phyloP scores from a whole-genome alignment of 2,329 filamentous ascomycete genomes.

The Apiospora pterosperma region DNA sequence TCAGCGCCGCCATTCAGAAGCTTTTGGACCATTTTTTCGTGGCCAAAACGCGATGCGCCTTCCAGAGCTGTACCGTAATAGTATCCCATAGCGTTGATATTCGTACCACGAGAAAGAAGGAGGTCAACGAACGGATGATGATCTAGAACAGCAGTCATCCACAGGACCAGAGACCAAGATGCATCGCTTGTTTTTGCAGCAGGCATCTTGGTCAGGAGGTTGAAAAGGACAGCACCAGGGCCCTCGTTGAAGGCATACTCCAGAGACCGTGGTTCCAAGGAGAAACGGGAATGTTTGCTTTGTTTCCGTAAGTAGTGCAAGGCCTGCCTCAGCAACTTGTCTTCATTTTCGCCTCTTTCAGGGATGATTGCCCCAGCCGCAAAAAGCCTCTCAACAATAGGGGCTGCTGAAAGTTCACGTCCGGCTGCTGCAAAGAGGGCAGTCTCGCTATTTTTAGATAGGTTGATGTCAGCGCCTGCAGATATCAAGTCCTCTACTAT shows the following conservation, averaged over 20 bases:
- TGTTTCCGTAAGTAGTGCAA: too few species aligned
- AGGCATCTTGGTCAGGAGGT: background rate
- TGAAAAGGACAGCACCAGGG: background rate
- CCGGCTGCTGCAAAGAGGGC: background rate
- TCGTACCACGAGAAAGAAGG: background rate
- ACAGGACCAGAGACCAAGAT: background rate
- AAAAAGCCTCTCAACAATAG: background rate
- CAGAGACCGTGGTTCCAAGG: too few species aligned
- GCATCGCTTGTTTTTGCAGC: background rate
- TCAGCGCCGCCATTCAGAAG: background rate
- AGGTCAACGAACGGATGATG: background rate
- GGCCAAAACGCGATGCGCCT: background rate
- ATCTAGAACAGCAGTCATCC: background rate
- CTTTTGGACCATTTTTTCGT: background rate
- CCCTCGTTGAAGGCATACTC: background rate
- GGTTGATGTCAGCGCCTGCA: background rate
- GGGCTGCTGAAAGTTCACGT: background rate
- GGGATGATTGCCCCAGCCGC: background rate
- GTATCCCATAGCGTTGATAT: background rate
- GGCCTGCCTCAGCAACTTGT: too few species aligned
- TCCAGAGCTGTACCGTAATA: background rate
- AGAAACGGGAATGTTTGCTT: too few species aligned
- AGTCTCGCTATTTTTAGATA: background rate
- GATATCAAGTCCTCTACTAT: background rate
- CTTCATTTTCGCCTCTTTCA: too few species aligned